Evolutionary conservation across 2,329 filamentous ascomycete genomes (phyloP), one percentile per base, ranked within the genome.

Genomic region (Xylariaceae sp.): DNA sequence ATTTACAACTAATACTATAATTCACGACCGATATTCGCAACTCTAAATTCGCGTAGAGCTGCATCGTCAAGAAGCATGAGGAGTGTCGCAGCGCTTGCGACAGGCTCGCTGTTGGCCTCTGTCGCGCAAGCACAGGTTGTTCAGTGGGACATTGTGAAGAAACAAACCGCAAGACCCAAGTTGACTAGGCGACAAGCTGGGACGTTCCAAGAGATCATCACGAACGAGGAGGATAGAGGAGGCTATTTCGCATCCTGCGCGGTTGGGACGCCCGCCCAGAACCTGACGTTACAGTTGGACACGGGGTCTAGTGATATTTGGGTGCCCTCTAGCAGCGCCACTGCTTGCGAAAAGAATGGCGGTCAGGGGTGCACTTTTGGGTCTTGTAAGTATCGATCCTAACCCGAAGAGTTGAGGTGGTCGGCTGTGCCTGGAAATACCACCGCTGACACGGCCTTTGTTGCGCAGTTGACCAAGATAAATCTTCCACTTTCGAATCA

Each of bases 231-330:
- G 48, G 61, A 63, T 7, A 65, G 73, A 45, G 82, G 82, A 37
- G 74, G 79, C 37, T 87, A 87, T 68, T 86, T 85, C 64, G 79
- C 81, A 18, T 79, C 79, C 20, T 80, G 85, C 57, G 71, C 74
- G 21, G 68, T 88, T 20, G 86, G 86, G 18, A 85, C 80, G 6
- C 85, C 85, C 0, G 70, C 73, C 12, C 85, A 88, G 65, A 70
- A 78, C 3, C 57, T 88, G 41, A 80, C 77, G 1, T 71, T 88
- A 50, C 83, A 86, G 67, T 75, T 88, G 44, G 85, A 88, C 70
- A 88, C 85, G 0, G 86, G 85, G 42, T 87, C 83, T 65, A 86
- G 83, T 58, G 86, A 89, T 71, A 79, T 85, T 20, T 88, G 86
- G 85, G 78, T 88, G 40, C 78, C 80, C 14, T 70, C 71, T 43